Conservation (phyloP, 768 basidiomycete species). For the button mushroom (Agaricus bisporus) region DNA sequence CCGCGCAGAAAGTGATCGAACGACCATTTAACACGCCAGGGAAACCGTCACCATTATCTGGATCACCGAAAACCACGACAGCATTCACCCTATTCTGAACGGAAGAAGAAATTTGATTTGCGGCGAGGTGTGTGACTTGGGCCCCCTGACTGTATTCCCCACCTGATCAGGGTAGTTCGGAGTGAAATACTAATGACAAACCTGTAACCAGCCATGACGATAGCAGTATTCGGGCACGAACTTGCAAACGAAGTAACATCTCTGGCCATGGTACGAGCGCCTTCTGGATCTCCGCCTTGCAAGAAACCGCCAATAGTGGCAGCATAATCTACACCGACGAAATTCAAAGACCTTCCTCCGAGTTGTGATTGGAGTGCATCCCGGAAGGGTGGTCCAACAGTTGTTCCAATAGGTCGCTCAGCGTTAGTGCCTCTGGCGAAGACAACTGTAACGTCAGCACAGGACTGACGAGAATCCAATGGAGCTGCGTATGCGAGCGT, state of each 20-base stretch:
- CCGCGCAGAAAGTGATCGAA: constrained; percentile 23
- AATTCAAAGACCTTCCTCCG: constrained; percentile 24
- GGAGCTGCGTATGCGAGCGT: constrained; percentile 17
- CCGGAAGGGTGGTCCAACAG: constrained; percentile 32
- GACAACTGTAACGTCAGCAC: constrained; percentile 27
- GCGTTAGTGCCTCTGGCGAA: constrained; percentile 34
- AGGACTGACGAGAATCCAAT: constrained; percentile 16
- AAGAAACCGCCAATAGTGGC: constrained; percentile 30
- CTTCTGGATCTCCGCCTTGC: constrained; percentile 28
- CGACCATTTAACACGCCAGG: constrained; percentile 21
- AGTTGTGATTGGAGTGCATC: constrained; percentile 23
- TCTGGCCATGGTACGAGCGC: constrained; percentile 28
- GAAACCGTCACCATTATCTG: constrained; percentile 23
- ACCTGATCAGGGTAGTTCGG: not conserved
- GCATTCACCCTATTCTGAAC: constrained; percentile 13
- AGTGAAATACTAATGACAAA: constrained; percentile 5
- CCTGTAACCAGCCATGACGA: constrained; percentile 31
- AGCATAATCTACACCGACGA: constrained; percentile 30
- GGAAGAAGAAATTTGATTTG: constrained; percentile 9
- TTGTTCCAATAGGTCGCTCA: constrained; percentile 23
- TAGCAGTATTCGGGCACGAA: constrained; percentile 25
- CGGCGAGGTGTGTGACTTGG: constrained; percentile 14
- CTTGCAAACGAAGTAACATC: constrained; percentile 21
- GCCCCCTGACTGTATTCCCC: constrained; percentile 21
- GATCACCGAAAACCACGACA: constrained; percentile 23